Conservation (phyloP, 768 basidiomycete species). For the Clathrus columnatus region DNA sequence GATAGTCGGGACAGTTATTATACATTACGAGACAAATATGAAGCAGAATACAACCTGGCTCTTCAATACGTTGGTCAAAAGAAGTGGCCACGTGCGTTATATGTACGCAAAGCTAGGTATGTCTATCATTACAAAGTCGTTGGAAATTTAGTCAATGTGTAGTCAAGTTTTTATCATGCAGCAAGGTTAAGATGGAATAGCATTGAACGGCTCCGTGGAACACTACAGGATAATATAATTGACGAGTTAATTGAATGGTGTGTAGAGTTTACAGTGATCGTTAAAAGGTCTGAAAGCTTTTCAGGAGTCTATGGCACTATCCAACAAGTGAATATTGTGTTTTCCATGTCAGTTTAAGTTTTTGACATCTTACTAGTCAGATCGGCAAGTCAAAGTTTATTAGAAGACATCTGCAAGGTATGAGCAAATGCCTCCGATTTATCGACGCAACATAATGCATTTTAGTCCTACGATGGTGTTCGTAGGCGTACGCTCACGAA, state of each 20-base stretch:
- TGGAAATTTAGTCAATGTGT: neutral
- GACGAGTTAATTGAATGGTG: constrained; percentile 71
- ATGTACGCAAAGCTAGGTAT: constrained; percentile 57
- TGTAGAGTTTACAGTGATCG: neutral
- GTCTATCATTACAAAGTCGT: constrained; percentile 3
- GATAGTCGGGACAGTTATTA: constrained; percentile 63
- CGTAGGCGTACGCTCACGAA: constrained; percentile 52
- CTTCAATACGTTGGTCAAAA: constrained; percentile 64
- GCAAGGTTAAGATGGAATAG: constrained; percentile 65
- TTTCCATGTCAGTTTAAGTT: constrained; percentile 1
- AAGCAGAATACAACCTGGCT: constrained; percentile 54
- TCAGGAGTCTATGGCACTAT: constrained; percentile 53
- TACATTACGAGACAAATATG: constrained; percentile 48
- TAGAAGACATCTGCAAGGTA: constrained; percentile 46
- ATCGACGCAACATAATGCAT: neutral
- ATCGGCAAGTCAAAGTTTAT: constrained; percentile 38
- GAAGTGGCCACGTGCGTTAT: constrained; percentile 66
- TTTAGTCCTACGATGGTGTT: constrained; percentile 60
- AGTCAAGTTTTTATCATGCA: constrained; percentile 33
- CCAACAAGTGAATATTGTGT: constrained; percentile 32
- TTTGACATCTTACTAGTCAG: constrained; percentile 30
- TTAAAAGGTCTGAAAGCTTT: neutral
- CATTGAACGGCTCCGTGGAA: constrained; percentile 54
- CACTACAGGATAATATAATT: constrained; percentile 52
- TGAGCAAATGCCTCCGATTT: neutral